phyloP scores from a whole-genome alignment of 768 basidiomycete species.

The Boletus rufocinnamomeus region DNA sequence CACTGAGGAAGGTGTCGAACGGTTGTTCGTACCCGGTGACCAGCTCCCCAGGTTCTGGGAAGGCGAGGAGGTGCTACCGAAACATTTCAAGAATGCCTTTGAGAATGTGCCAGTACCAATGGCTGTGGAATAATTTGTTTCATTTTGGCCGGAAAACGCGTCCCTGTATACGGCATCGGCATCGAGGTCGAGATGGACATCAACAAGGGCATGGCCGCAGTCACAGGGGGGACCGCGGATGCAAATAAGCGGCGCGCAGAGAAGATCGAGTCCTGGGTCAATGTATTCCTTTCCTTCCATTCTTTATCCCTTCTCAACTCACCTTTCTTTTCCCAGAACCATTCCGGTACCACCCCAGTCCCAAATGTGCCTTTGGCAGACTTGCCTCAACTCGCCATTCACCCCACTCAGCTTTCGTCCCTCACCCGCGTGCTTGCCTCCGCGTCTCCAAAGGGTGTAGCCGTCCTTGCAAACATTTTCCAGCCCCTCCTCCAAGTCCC shows the following conservation, averaged over 20 bases:
- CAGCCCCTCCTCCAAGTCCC: conserved; percentile 40
- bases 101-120: conserved; percentile 40
- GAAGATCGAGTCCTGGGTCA: conserved; percentile 66
- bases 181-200: conserved; percentile 87
- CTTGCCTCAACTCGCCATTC: conserved; percentile 57
- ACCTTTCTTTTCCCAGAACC: conserved; percentile 45
- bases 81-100: conserved; percentile 23
- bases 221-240: conserved; percentile 82
- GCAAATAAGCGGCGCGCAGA: conserved; percentile 60
- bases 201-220: conserved; percentile 89
- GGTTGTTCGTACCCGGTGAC: conserved; percentile 90
- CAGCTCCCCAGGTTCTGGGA: conserved; percentile 90
- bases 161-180: conserved; percentile 82
- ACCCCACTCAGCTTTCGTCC: conserved; percentile 56
- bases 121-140: conserved; percentile 44
- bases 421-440: conserved; percentile 73
- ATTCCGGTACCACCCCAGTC: conserved; percentile 42
- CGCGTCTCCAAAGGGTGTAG: conserved; percentile 62
- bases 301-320: conserved; percentile 1
- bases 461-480: conserved; percentile 35
- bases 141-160: conserved; percentile 64
- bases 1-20: conserved; percentile 90
- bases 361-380: conserved; percentile 66
- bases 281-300: conserved; percentile 42
- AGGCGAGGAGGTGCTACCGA: conserved; percentile 69